Base-by-base conservation (phyloP, 768 basidiomycete species). In the Suillus decipiens region DNA sequence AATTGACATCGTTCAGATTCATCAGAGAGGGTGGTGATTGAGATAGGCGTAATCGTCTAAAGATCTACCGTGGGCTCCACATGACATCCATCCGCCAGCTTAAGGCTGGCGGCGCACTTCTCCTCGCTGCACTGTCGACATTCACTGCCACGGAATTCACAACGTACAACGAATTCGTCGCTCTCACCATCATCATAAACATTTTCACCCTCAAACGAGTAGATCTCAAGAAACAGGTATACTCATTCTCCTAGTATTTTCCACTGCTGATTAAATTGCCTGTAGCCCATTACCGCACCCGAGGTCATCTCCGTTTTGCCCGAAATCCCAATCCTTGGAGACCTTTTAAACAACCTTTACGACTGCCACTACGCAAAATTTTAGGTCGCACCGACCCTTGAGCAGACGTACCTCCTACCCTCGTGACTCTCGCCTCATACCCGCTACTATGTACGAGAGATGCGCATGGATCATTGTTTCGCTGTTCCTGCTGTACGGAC, bases 71-170 rank as follows among this genome's bases (percentile, higher is more conserved):
- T 28, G 28, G 28, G 28, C 28, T 28, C 28, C 28, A 28, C 28
- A 28, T 28, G 28, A 28, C 96, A 37, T 90, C 93, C 36, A 89
- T 93, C 64, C 89, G 95, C n/a, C 89, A 96, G 70, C 98, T 98
- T 48, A 89, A 91, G 71, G 85, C 85, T 22, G 95, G 87, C 7
- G 88, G 88, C 19, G 87, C 89, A 41, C 85, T 96, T 11, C 81
- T 99, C 63, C 84, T 95, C 55, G 96, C 98, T 68, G 93, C 95
- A 0, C 80, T 99, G 2, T 92, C 91, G 12, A 98, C 96, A 0
- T 99, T 98, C 72, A 98, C 95, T 0, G 95, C 95, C 1, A 89
- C 89, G 0, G 96, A 99, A 70, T 78, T 98, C 14, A 78, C 98
- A 60, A 79, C 86, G 0, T 96, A 96, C 72, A 92, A 94, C 65